These are phyloP conservation scores for Plasmodium malariae DNA, from an alignment of 169 alveolate genomes.

Conservation along the genomic window DNA sequence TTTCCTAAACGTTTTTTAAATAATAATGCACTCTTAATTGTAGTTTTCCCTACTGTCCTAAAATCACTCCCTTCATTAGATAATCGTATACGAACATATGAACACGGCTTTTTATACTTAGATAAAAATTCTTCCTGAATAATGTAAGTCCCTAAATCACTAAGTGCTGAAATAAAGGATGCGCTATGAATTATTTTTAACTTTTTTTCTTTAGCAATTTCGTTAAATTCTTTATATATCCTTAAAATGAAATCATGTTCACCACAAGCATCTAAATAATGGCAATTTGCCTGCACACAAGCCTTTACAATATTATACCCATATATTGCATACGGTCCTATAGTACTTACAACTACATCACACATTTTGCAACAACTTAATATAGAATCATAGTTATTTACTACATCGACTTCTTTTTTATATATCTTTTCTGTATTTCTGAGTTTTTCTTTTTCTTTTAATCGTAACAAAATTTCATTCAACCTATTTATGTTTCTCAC, in stretches of 20 bases:
- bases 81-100: slow-evolving; percentile 32
- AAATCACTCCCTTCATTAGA: slow-evolving; percentile 36
- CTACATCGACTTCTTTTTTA: slow-evolving; percentile 41
- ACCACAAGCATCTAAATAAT: slow-evolving; percentile 62
- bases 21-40: slow-evolving; percentile 51
- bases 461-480: not conserved
- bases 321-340: slow-evolving; percentile 63
- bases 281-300: slow-evolving; percentile 33
- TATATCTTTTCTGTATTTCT: slow-evolving; percentile 25
- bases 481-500: slow-evolving; percentile 40
- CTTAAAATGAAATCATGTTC: slow-evolving; percentile 57
- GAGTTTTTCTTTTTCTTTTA: slow-evolving; percentile 20
- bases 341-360: slow-evolving; percentile 52
- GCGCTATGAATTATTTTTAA: slow-evolving; percentile 72
- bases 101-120: slow-evolving; percentile 35
- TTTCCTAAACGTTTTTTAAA: slow-evolving; percentile 25
- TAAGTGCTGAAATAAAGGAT: slow-evolving; percentile 66
- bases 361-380: slow-evolving; percentile 31
- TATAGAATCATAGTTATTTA: slow-evolving; percentile 27
- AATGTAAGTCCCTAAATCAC: slow-evolving; percentile 66
- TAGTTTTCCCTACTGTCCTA: slow-evolving; percentile 49
- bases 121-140: slow-evolving; percentile 51
- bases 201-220: slow-evolving; percentile 48
- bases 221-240: slow-evolving; percentile 53
- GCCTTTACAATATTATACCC: slow-evolving; percentile 70